Evolutionary conservation across 164 flowering plant species (phyloP), one percentile per base, ranked within the genome.

Genomic region (Santalum album): DNA sequence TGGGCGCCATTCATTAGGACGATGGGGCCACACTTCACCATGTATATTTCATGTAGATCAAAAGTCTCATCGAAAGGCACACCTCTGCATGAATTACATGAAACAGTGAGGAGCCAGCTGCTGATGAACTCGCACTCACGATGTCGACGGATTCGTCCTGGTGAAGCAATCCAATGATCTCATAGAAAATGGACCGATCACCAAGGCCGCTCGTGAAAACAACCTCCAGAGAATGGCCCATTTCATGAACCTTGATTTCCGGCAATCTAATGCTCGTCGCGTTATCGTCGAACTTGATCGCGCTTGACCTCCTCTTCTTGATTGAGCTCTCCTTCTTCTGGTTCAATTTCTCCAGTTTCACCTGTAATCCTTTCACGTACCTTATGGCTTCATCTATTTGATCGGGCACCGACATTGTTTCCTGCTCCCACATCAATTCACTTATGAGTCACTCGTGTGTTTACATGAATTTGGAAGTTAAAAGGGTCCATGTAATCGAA

Each of bases 351-450:
- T 67, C 61, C 65, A 70, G 2, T 34, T 55, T 56, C 17, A 5
- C 25, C 59, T 70, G 65, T 19, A 73, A 23, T 16, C 43, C 29
- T 40, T 62, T 61, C 29, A 73, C 70, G 66, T 73, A 54, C 6
- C 46, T 60, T 21, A 67, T 56, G 0, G 74, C 70, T 49, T 67
- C 78, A 46, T 67, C 72, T 49, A 73, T 32, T 18, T 65, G 67
- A 57, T 70, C 72, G 0, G 72, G 69, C 27, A 70, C 19, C 32
- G 74, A 2, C 29, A 38, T 12, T 26, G 56, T 21, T 25, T 64
- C 68, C 78, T 70, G 78, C 56, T 29, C 9, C 9, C 34, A 29
- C 4, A 29, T 3, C 34, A 9, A 29, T 29, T 9, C 19, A 18
- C 15, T 14, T 11, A 12, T 12, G 39, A 32, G 6, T 6, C 6